phyloP scores from a whole-genome alignment of 2,329 filamentous ascomycete genomes.

The Cytospora leucostoma region DNA sequence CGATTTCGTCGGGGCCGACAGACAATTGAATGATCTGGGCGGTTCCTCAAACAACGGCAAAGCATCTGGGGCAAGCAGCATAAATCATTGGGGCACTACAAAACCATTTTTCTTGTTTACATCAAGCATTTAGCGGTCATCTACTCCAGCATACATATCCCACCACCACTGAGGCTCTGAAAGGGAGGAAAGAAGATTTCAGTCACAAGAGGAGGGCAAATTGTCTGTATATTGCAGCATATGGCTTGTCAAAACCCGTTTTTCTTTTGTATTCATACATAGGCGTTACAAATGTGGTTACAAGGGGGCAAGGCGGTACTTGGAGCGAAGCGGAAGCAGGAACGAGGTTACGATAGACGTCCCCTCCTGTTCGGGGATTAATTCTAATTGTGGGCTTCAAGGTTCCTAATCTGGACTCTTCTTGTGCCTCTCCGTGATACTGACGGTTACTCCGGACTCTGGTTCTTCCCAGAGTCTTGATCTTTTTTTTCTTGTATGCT shows the following conservation, averaged over 20 bases:
- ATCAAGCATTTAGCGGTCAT: constrained; percentile 25
- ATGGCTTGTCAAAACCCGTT: constrained; percentile 6
- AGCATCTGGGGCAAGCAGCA: background rate
- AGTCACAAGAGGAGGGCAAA: constrained; percentile 17
- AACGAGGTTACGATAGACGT: constrained; percentile 27
- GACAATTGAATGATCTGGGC: constrained; percentile 7
- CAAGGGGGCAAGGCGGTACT: constrained; percentile 18
- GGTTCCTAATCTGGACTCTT: background rate
- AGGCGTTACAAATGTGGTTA: constrained; percentile 21
- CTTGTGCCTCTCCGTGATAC: background rate
- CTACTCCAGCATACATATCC: constrained; percentile 6
- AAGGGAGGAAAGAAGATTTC: background rate
- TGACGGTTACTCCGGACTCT: background rate
- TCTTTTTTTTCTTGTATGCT: background rate
- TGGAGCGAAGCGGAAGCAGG: constrained; percentile 16
- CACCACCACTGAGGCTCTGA: constrained; percentile 6
- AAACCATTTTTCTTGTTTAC: constrained; percentile 3
- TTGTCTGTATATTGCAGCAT: constrained; percentile 19
- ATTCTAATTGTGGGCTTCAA: constrained; percentile 26
- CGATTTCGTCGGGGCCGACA: background rate
- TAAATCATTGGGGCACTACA: constrained; percentile 2
- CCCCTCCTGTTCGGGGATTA: constrained; percentile 21
- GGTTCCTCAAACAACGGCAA: constrained; percentile 9
- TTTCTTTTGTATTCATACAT: constrained; percentile 6
- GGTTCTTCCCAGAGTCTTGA: background rate